Evolutionary conservation across 768 basidiomycete species (phyloP).

Genomic region (Antrodiella citrinella): DNA sequence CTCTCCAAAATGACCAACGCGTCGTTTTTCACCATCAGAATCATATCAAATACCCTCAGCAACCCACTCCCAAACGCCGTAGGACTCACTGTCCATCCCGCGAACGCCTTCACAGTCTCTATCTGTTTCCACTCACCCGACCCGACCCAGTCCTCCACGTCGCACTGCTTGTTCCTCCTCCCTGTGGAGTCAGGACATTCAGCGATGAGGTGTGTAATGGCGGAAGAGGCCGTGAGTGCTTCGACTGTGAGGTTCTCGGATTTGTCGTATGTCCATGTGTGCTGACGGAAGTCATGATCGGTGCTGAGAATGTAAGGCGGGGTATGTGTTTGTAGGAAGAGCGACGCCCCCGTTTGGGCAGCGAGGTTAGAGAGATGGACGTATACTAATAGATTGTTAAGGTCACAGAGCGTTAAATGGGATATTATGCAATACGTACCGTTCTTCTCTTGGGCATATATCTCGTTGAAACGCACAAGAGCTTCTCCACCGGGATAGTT

Average conservation of each 20-base stretch:
- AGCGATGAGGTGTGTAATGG: constrained; percentile 58
- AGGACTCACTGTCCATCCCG: constrained; percentile 24
- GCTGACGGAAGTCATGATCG: constrained; percentile 7
- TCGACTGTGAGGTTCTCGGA: constrained; percentile 52
- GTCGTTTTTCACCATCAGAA: constrained; percentile 16
- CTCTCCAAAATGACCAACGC: constrained; percentile 18
- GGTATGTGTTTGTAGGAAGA: constrained; percentile 69
- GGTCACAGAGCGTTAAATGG: too few species aligned
- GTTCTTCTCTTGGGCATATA: constrained; percentile 28
- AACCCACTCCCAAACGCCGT: constrained; percentile 5
- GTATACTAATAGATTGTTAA: too few species aligned
- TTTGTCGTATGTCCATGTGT: constrained; percentile 72
- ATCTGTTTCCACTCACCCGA: constrained; percentile 34
- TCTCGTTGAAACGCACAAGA: constrained; percentile 50
- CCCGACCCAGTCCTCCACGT: neutral
- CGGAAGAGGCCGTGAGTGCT: constrained; percentile 29
- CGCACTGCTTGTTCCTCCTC: neutral
- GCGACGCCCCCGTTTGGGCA: constrained; percentile 83
- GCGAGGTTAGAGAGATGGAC: constrained; percentile 82
- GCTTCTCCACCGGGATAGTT: constrained; percentile 93
- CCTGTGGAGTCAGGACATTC: constrained; percentile 24
- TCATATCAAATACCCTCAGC: constrained; percentile 5
- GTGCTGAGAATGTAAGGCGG: constrained; percentile 37
- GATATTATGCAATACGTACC: constrained; percentile 17
- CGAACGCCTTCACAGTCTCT: constrained; percentile 38